A percentile compares a stretch with the other conserved stretches of the same genome.
phyloP scores from a whole-genome alignment of 257 asterid species.

The Henckelia pumila region DNA sequence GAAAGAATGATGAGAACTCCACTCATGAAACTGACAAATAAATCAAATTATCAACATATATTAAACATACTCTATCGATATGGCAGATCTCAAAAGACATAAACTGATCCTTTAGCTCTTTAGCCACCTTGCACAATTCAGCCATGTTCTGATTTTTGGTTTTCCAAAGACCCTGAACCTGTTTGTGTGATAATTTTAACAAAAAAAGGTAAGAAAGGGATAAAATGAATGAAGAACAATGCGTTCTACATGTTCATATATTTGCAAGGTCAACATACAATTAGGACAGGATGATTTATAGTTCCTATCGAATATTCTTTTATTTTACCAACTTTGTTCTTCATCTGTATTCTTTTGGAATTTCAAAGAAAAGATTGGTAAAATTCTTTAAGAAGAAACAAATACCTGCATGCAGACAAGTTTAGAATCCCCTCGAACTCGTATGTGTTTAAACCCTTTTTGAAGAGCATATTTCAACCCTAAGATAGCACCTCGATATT shows the following conservation, averaged over 20 bases:
- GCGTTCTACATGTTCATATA: not conserved
- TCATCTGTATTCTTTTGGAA: not conserved
- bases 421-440: conserved; percentile 93
- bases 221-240: conserved; percentile 1
- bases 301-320: not conserved
- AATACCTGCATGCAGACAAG: conserved; percentile 99
- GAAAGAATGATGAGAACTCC: not conserved
- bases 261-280: not conserved
- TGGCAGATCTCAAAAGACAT: conserved; percentile 74
- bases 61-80: conserved; percentile 64
- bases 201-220: conserved; percentile 12
- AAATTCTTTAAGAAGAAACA: not conserved
- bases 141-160: conserved; percentile 90
- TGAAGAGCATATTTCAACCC: conserved; percentile 85
- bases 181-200: conserved; percentile 25
- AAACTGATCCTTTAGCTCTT: conserved; percentile 83
- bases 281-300: not conserved
- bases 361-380: conserved; percentile 2
- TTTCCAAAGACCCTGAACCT: conserved; percentile 97
- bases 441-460: conserved; percentile 81
- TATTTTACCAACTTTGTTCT: not conserved
- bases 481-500: conserved; percentile 79
- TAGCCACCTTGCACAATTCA: conserved; percentile 84
- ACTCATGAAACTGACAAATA: not conserved
- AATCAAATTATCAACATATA: not conserved